Percentiles rank a stretch among this genome's conserved stretches.
Conservation (phyloP, 2,329 filamentous ascomycete species). For the Colletotrichum plurivorum region DNA sequence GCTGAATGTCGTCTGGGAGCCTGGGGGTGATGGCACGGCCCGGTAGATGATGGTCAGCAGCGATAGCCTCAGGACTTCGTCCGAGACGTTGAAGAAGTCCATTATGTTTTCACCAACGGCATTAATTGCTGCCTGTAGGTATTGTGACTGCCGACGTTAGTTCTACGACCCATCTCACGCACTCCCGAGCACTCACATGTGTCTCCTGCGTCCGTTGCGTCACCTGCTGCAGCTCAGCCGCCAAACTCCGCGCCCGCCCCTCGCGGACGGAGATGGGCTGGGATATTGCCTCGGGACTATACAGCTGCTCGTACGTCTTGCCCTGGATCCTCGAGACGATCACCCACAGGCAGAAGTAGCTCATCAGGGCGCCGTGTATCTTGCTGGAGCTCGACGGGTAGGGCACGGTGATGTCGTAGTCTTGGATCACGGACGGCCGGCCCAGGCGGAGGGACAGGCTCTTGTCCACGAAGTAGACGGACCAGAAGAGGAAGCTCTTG, state of each 20-base stretch:
- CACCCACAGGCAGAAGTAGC: constrained; percentile 63
- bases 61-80: constrained; percentile 59
- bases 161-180: neutral
- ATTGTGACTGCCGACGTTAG: constrained; percentile 41
- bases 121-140: constrained; percentile 18
- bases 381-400: constrained; percentile 51
- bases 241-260: constrained; percentile 50
- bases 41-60: constrained; percentile 60
- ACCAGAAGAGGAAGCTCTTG: constrained; percentile 68
- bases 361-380: constrained; percentile 44
- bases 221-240: constrained; percentile 50
- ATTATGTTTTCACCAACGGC: constrained; percentile 49
- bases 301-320: constrained; percentile 69
- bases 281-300: constrained; percentile 58
- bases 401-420: constrained; percentile 68
- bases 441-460: constrained; percentile 69
- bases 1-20: constrained; percentile 53
- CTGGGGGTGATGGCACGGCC: constrained; percentile 49
- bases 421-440: constrained; percentile 65
- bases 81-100: constrained; percentile 53
- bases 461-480: constrained; percentile 69
- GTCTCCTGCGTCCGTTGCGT: constrained; percentile 45
- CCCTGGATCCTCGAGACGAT: constrained; percentile 68
- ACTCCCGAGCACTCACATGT: constrained; percentile 23
- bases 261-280: constrained; percentile 51